A percentile compares a stretch with the other conserved stretches of the same genome.
Conservation (phyloP, 345 rosid species). For the Euphorbia lathyris region DNA sequence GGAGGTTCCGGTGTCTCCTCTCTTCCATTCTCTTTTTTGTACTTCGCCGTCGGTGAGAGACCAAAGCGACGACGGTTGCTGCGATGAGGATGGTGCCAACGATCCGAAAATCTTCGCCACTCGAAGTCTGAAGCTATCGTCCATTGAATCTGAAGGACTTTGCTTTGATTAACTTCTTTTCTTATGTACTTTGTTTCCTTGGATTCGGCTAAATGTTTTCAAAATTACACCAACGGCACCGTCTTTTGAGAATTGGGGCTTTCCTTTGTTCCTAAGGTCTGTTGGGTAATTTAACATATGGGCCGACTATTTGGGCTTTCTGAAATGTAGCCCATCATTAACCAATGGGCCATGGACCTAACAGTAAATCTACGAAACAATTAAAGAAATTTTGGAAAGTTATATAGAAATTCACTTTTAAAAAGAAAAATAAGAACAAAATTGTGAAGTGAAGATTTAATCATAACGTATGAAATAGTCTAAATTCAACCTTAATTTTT, state of each 20-base stretch:
- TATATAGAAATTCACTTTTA: no score
- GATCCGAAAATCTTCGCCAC: slow-evolving; percentile 61
- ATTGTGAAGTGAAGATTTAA: no score
- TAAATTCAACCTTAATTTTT: no score
- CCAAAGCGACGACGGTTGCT: slow-evolving; percentile 41
- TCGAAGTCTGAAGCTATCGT: slow-evolving; percentile 47
- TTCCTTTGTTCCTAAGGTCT: background rate
- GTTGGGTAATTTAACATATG: background rate
- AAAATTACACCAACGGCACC: background rate
- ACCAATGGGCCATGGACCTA: background rate
- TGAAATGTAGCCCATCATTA: background rate
- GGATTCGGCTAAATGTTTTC: no score
- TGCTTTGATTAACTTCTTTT: no score
- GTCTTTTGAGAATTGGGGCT: background rate
- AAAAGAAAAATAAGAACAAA: no score
- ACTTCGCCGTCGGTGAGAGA: slow-evolving; percentile 44
- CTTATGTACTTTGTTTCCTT: no score
- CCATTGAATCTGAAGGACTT: slow-evolving; percentile 30
- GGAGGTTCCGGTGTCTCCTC: slow-evolving; percentile 21
- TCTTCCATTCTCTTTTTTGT: slow-evolving; percentile 42
- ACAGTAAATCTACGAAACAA: no score
- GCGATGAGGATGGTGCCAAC: slow-evolving; percentile 34
- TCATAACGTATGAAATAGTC: no score
- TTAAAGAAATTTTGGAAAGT: no score
- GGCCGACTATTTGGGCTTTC: background rate